Percentiles rank a stretch among this genome's conserved stretches.
Conservation (phyloP, 495 filamentous ascomycete species). For the Penicillium crystallinum region DNA sequence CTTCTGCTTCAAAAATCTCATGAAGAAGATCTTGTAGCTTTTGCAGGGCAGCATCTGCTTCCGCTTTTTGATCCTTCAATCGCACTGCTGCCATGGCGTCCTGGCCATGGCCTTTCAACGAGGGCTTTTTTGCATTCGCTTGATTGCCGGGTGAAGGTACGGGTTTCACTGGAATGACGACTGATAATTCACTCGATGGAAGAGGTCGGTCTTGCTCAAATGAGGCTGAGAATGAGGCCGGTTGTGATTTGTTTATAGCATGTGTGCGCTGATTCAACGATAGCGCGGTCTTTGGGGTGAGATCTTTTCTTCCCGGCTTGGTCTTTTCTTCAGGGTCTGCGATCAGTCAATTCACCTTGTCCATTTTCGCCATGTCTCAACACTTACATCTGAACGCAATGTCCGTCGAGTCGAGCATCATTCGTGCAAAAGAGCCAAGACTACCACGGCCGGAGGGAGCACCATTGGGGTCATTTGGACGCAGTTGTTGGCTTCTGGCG, state of each 20-base stretch:
- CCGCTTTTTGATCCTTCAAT: constrained; percentile 66
- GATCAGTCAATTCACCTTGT: constrained; percentile 8
- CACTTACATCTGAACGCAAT: constrained; percentile 51
- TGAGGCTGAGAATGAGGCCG: constrained; percentile 15
- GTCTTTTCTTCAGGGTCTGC: constrained; percentile 38
- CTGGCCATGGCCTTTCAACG: constrained; percentile 25
- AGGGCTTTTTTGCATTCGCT: constrained; percentile 27
- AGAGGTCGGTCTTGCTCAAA: constrained; percentile 10
- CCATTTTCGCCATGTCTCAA: not conserved
- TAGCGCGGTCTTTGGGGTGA: constrained; percentile 14
- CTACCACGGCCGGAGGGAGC: constrained; percentile 17
- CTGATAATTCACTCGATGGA: constrained; percentile 29
- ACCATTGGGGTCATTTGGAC: constrained; percentile 16
- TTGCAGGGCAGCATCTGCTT: constrained; percentile 65
- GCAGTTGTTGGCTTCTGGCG: constrained; percentile 16
- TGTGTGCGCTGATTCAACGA: constrained; percentile 20
- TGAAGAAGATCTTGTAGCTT: constrained; percentile 63
- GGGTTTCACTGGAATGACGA: constrained; percentile 37
- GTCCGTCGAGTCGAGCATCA: constrained; percentile 53
- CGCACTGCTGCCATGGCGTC: constrained; percentile 29
- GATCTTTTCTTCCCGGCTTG: constrained; percentile 18
- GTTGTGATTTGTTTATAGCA: constrained; percentile 14
- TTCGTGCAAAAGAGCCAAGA: constrained; percentile 53
- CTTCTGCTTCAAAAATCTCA: constrained; percentile 74
- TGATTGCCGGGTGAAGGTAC: constrained; percentile 17